Conservation (phyloP, 805 yeast species). For the Maudiozyma serrabonitensis region DNA sequence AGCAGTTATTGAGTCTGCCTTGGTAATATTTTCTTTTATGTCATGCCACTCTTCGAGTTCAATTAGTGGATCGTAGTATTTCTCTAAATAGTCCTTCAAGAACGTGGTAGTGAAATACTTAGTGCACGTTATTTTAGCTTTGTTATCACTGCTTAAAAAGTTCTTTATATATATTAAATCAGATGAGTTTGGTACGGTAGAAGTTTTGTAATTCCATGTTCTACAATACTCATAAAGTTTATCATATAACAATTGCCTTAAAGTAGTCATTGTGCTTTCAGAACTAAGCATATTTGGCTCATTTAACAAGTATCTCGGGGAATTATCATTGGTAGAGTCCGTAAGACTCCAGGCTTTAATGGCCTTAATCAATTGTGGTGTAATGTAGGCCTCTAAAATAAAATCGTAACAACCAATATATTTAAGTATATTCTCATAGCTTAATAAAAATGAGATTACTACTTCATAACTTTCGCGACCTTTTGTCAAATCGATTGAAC, state of each 20-base stretch:
- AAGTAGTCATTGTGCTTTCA: not conserved
- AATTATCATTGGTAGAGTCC: not conserved
- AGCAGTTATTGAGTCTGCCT: conserved; percentile 11
- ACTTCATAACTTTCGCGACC: not conserved
- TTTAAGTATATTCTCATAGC: conserved; percentile 15
- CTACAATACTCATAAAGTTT: not conserved
- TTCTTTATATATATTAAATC: conserved; percentile 9
- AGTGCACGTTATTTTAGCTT: conserved; percentile 5
- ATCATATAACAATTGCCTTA: not conserved
- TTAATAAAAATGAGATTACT: conserved; percentile 10
- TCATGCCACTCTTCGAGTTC: conserved; percentile 14
- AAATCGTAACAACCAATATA: conserved; percentile 16
- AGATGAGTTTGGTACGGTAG: not conserved
- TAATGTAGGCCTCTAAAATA: conserved; percentile 26
- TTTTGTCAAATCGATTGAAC: conserved; percentile 7
- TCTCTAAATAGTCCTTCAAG: conserved; percentile 16
- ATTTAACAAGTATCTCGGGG: conserved; percentile 13
- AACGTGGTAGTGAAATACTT: conserved; percentile 11
- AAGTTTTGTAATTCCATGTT: not conserved
- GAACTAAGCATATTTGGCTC: conserved; percentile 10
- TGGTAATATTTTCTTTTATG: not conserved
- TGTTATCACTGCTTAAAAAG: conserved; percentile 1
- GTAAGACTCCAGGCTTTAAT: conserved; percentile 31
- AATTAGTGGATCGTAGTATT: conserved; percentile 16
- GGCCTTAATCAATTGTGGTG: conserved; percentile 31